These are phyloP conservation scores for Candida sonorensis DNA, from an alignment of 805 yeast genomes.

Conservation along the genomic window DNA sequence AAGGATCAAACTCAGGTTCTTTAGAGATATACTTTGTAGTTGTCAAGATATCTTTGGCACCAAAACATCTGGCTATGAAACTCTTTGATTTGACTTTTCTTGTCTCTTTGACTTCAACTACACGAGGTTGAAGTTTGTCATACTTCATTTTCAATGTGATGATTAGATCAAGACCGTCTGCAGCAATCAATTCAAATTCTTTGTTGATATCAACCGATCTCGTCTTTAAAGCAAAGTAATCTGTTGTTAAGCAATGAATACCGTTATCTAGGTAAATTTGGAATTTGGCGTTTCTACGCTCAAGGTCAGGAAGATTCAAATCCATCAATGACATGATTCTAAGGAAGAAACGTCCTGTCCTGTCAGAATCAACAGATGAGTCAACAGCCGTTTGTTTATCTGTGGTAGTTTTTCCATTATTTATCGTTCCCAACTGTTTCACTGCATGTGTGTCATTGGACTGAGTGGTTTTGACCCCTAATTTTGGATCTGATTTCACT, in stretches of 20 bases:
- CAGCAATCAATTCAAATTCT: slow-evolving; percentile 74
- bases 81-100: slow-evolving; percentile 28
- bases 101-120: slow-evolving; percentile 56
- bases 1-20: slow-evolving; percentile 43
- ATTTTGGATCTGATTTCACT: neutral
- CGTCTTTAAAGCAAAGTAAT: slow-evolving; percentile 27
- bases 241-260: slow-evolving; percentile 65
- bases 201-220: slow-evolving; percentile 41
- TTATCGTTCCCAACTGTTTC: too few species aligned
- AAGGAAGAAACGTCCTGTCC: slow-evolving; percentile 55
- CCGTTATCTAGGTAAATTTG: slow-evolving; percentile 70
- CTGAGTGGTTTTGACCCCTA: too few species aligned
- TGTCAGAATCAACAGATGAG: too few species aligned
- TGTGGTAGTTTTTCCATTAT: too few species aligned
- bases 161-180: slow-evolving; percentile 52
- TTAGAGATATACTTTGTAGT: slow-evolving; percentile 47
- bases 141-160: slow-evolving; percentile 68
- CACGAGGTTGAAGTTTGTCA: slow-evolving; percentile 39
- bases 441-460: too few species aligned
- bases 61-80: slow-evolving; percentile 25
- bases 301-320: slow-evolving; percentile 41
- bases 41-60: slow-evolving; percentile 36
- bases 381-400: too few species aligned
- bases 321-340: slow-evolving; percentile 40
- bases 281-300: slow-evolving; percentile 39